These are phyloP conservation scores for Fusarium udum DNA, from an alignment of 2,329 filamentous ascomycete species.

Conservation along the genomic window DNA sequence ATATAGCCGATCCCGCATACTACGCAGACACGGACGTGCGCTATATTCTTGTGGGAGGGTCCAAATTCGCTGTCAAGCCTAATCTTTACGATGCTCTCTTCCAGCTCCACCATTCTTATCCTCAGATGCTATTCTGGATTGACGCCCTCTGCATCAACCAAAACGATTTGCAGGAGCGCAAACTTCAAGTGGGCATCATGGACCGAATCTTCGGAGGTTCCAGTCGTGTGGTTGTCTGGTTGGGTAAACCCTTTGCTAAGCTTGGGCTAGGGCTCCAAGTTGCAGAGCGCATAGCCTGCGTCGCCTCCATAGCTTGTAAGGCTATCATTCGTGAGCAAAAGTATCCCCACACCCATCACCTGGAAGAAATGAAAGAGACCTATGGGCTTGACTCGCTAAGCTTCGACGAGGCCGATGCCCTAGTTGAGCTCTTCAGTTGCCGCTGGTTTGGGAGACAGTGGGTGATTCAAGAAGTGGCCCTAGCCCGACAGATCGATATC, in stretches of 20 bases:
- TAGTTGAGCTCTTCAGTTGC: not conserved
- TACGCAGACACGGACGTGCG: not conserved
- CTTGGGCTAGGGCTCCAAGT: not conserved
- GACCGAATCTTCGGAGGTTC: not conserved
- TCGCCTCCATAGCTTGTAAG: not conserved
- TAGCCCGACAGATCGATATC: not conserved
- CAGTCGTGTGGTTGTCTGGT: not conserved
- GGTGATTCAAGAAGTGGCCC: not conserved
- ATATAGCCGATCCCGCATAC: not conserved
- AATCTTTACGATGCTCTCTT: not conserved
- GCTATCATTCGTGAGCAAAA: not conserved
- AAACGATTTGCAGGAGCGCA: not conserved
- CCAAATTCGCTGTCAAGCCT: not conserved
- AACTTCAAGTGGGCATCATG: not conserved
- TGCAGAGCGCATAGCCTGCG: not conserved
- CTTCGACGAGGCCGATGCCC: not conserved
- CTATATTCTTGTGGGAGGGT: not conserved
- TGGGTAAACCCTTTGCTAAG: not conserved
- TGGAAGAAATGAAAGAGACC: not conserved
- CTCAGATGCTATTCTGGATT: not conserved
- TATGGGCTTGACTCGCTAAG: not conserved
- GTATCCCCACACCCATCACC: not conserved
- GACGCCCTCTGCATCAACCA: slow-evolving; percentile 1
- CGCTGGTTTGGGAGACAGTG: not conserved
- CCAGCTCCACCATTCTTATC: not conserved